Conservation (phyloP, 2,329 filamentous ascomycete species). For the Aspergillus cejpii region DNA sequence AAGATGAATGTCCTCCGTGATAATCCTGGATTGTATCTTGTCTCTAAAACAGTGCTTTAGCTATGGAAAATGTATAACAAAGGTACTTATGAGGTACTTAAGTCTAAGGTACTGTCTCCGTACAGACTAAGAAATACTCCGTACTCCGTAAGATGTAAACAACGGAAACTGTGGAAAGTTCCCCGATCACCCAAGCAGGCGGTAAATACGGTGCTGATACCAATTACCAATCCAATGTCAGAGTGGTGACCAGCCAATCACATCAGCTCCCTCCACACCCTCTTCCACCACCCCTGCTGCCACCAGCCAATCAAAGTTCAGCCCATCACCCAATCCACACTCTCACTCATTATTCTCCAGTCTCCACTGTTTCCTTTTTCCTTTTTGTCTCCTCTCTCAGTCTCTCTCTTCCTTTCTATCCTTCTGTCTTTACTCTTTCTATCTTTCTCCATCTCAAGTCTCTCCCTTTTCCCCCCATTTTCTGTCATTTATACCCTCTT, state of each 20-base stretch:
- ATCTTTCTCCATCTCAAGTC: conserved; percentile 5
- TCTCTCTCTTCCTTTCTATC: conserved; percentile 14
- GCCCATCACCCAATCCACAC: no score
- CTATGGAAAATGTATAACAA: no score
- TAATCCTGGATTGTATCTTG: no score
- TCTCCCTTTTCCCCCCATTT: conserved; percentile 16
- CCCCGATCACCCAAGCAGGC: conserved; percentile 3
- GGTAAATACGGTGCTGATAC: conserved; percentile 8
- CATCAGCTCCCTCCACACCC: conserved; percentile 10
- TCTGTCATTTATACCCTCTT: conserved; percentile 15
- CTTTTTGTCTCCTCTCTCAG: conserved; percentile 5
- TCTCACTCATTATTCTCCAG: no score
- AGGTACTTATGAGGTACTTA: no score
- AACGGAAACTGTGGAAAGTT: conserved; percentile 2
- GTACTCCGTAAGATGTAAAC: no score
- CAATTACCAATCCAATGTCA: not conserved
- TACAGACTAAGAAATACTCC: no score
- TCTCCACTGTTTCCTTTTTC: conserved; percentile 7
- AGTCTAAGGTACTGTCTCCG: no score
- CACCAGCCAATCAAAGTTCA: conserved; percentile 9
- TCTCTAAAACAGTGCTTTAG: no score
- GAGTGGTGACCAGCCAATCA: conserved; percentile 21
- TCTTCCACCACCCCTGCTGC: conserved; percentile 10
- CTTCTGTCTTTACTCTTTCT: conserved; percentile 5
- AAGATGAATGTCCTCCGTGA: no score